Conservation (phyloP, 1,139 yeast species). For the Diutina sp. region DNA sequence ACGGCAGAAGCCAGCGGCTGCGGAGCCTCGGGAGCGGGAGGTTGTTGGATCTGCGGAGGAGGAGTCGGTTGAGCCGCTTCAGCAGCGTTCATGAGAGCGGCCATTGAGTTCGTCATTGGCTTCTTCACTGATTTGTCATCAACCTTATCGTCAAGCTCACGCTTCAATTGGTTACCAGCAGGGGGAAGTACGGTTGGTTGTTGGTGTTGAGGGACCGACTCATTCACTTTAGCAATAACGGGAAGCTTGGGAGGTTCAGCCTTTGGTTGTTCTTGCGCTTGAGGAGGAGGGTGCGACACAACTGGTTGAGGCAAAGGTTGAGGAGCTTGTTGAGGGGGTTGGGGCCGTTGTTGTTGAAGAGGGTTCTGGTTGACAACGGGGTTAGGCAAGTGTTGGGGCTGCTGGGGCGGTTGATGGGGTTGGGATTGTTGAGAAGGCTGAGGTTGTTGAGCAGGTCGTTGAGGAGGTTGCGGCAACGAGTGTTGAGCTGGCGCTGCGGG, state of each 20-base stretch:
- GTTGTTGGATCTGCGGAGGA: slow-evolving; percentile 2
- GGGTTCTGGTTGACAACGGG: background rate
- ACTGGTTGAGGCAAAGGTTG: background rate
- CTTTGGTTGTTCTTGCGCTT: background rate
- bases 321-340: slow-evolving; percentile 1
- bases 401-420: slow-evolving; percentile 6
- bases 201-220: background rate
- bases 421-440: slow-evolving; percentile 5
- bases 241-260: slow-evolving; percentile 3
- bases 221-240: background rate
- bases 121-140: slow-evolving; percentile 14
- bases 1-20: slow-evolving; percentile 4
- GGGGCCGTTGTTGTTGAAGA: slow-evolving; percentile 6
- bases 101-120: slow-evolving; percentile 9
- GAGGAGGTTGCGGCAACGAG: slow-evolving; percentile 8
- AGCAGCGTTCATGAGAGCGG: slow-evolving; percentile 9
- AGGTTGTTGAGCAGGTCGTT: slow-evolving; percentile 11
- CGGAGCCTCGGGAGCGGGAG: slow-evolving; percentile 2
- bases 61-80: slow-evolving; percentile 2
- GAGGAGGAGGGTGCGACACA: slow-evolving; percentile 2
- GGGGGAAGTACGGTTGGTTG: background rate
- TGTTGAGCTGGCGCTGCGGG: slow-evolving; percentile 4
- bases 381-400: slow-evolving; percentile 8
- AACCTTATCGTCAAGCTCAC: slow-evolving; percentile 26
- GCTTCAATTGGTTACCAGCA: slow-evolving; percentile 11